A percentile compares a stretch with the other conserved stretches of the same genome.
phyloP scores from a whole-genome alignment of 345 rosid species.

The Limnanthes douglasii region DNA sequence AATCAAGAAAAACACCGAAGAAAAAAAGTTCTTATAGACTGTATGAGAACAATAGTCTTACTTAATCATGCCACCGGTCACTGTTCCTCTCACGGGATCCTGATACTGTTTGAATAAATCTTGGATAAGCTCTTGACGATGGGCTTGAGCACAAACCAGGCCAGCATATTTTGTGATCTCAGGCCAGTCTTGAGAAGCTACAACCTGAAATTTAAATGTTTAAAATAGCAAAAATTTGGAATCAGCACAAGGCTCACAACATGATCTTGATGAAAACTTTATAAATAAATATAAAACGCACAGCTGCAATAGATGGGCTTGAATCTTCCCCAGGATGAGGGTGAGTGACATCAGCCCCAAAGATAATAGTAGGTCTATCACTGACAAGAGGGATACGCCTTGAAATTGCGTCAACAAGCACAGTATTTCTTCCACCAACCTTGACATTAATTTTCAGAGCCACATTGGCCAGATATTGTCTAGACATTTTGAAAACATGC shows the following conservation, averaged over 20 bases:
- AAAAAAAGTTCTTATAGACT: background rate
- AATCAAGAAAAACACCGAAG: background rate
- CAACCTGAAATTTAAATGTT: constrained; percentile 41
- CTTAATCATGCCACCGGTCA: constrained; percentile 98
- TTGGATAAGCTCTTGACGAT: constrained; percentile 96
- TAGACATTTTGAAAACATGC: constrained; percentile 79
- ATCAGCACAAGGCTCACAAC: background rate
- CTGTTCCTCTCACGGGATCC: constrained; percentile 84
- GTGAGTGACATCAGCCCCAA: constrained; percentile 99
- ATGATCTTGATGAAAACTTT: background rate
- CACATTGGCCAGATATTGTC: constrained; percentile 90
- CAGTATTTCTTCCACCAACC: constrained; percentile 98
- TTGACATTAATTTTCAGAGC: constrained; percentile 91
- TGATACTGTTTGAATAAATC: constrained; percentile 90
- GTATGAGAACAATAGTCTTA: constrained; percentile 13
- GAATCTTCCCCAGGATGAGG: constrained; percentile 99
- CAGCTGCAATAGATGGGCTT: constrained; percentile 99
- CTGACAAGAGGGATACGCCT: constrained; percentile 92
- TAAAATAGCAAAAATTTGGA: background rate
- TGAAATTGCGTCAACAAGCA: constrained; percentile 86
- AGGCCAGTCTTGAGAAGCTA: constrained; percentile 99
- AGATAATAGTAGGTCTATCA: constrained; percentile 85
- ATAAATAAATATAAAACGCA: constrained; percentile 14
- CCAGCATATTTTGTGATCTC: constrained; percentile 98
- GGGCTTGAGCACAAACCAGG: constrained; percentile 96